Evolutionary conservation across 106 monocot species (phyloP).

Genomic region (Apostasia shenzhenica): DNA sequence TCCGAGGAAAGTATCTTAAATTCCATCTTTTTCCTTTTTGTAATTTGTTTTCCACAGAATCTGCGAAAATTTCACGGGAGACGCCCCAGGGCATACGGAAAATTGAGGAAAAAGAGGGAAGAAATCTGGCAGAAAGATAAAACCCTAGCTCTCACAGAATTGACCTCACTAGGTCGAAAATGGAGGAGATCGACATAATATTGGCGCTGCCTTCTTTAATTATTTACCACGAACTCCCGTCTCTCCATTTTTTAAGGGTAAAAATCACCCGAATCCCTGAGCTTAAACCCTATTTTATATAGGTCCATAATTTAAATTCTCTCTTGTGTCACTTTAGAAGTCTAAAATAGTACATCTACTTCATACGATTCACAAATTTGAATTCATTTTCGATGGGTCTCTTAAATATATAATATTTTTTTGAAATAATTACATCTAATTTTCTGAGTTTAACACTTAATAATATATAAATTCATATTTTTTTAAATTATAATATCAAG

Average conservation of each 20-base stretch:
- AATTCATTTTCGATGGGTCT: no score
- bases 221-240: neutral
- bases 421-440: no score
- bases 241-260: no score
- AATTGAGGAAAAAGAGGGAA: neutral
- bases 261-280: no score
- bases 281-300: neutral
- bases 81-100: neutral
- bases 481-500: no score
- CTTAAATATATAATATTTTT: no score
- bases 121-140: neutral
- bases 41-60: slow-evolving; percentile 6
- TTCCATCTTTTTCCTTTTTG: slow-evolving; percentile 6
- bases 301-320: neutral
- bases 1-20: slow-evolving; percentile 1
- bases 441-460: no score
- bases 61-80: slow-evolving; percentile 1
- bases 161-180: neutral
- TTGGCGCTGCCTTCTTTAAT: neutral
- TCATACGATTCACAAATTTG: no score
- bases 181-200: slow-evolving; percentile 11
- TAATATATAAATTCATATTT: no score
- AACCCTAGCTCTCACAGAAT: neutral
- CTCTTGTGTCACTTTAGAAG: neutral
- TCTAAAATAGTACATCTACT: neutral